A percentile compares a stretch with the other conserved stretches of the same genome.
These are phyloP conservation scores for Elongisporangium anandrum DNA, from an alignment of 352 stramenopile genomes.

Conservation along the genomic window DNA sequence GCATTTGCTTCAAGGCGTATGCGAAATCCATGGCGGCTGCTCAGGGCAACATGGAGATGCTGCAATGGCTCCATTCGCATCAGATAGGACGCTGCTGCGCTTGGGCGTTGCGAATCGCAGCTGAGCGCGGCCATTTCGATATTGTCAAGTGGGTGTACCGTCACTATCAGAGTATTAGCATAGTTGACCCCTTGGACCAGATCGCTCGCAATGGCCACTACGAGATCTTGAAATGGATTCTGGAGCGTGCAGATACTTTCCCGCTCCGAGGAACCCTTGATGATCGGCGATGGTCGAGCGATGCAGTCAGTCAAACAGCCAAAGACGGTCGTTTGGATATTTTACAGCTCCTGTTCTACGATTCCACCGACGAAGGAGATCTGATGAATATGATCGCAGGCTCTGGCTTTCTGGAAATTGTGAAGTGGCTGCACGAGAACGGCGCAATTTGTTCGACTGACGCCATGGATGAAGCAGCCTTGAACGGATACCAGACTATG, in stretches of 20 bases:
- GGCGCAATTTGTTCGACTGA: slow-evolving; percentile 27
- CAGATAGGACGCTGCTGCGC: slow-evolving; percentile 31
- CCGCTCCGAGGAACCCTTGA: slow-evolving; percentile 11
- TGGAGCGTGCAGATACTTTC: slow-evolving; percentile 3
- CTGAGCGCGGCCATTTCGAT: slow-evolving; percentile 37
- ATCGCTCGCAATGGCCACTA: slow-evolving; percentile 27
- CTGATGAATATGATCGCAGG: slow-evolving; percentile 44
- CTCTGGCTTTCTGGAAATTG: slow-evolving; percentile 34
- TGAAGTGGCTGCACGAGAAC: slow-evolving; percentile 41
- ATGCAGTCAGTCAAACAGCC: slow-evolving; percentile 38
- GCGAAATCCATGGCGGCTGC: slow-evolving; percentile 13
- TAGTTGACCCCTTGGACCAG: slow-evolving; percentile 27
- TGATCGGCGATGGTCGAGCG: slow-evolving; percentile 21
- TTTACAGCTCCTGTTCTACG: slow-evolving; percentile 36
- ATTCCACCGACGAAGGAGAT: slow-evolving; percentile 29
- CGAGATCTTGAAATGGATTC: slow-evolving; percentile 32
- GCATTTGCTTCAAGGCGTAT: background rate
- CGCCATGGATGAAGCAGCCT: slow-evolving; percentile 46
- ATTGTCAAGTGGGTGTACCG: slow-evolving; percentile 42
- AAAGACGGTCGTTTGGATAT: slow-evolving; percentile 26
- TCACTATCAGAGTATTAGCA: slow-evolving; percentile 10
- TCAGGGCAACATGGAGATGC: slow-evolving; percentile 28
- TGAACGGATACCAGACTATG: slow-evolving; percentile 39
- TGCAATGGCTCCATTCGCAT: slow-evolving; percentile 39
- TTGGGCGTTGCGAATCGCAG: slow-evolving; percentile 49